These are phyloP conservation scores for Metarhizium anisopliae DNA, from an alignment of 2,329 filamentous ascomycete genomes.

Conservation along the genomic window DNA sequence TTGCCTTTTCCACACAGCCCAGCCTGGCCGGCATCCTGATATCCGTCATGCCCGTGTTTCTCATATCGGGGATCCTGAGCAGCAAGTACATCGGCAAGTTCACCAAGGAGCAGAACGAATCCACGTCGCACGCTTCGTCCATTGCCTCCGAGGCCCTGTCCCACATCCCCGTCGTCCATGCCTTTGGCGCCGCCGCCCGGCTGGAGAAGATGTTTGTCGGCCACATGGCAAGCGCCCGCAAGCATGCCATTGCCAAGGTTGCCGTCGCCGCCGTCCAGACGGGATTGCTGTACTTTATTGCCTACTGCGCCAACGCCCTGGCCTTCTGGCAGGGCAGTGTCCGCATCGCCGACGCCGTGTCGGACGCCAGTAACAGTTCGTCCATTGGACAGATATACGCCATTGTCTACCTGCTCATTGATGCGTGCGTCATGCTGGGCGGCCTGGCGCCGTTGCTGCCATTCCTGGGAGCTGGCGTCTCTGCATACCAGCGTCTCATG, in stretches of 20 bases:
- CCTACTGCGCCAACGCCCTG: slow-evolving; percentile 56
- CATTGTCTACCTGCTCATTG: slow-evolving; percentile 45
- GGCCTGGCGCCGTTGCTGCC: slow-evolving; percentile 50
- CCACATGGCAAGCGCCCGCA: slow-evolving; percentile 38
- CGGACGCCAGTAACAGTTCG: too few species aligned
- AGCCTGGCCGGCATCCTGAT: slow-evolving; percentile 55
- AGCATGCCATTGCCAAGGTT: slow-evolving; percentile 48
- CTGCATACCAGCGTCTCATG: too few species aligned
- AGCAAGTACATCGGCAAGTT: slow-evolving; percentile 45
- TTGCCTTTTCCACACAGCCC: slow-evolving; percentile 54
- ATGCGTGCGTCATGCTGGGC: slow-evolving; percentile 37
- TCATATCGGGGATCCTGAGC: slow-evolving; percentile 47
- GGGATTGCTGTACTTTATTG: slow-evolving; percentile 58
- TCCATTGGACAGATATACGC: slow-evolving; percentile 26
- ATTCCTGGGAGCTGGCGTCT: slow-evolving; percentile 34
- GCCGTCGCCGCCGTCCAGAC: slow-evolving; percentile 46
- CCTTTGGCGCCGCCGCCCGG: slow-evolving; percentile 48
- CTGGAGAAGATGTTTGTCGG: slow-evolving; percentile 50
- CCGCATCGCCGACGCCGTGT: too few species aligned
- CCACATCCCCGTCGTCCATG: slow-evolving; percentile 52
- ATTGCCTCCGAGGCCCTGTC: slow-evolving; percentile 53
- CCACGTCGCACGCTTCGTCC: slow-evolving; percentile 47
- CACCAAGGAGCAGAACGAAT: slow-evolving; percentile 37
- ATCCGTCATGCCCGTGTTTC: slow-evolving; percentile 51
- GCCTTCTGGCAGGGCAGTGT: slow-evolving; percentile 45